These are phyloP conservation scores for Tardiomyces blankii DNA, from an alignment of 1,139 yeast species.

Conservation along the genomic window DNA sequence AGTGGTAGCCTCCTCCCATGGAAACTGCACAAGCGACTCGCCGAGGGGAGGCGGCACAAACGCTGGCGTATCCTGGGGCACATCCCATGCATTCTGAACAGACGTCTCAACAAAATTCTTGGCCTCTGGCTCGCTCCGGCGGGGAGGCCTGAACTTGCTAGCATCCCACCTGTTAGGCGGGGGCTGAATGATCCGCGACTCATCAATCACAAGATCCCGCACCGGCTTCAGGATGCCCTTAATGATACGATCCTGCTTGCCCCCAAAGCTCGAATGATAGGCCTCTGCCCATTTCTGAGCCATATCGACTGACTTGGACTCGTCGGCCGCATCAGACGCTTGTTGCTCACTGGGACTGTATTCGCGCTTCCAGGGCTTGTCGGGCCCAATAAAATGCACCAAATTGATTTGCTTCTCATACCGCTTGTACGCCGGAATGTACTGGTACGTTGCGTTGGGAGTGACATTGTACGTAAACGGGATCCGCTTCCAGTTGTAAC, in stretches of 20 bases:
- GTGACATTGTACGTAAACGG: slow-evolving; percentile 85
- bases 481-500: slow-evolving; percentile 45
- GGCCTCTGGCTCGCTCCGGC: slow-evolving; percentile 31
- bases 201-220: slow-evolving; percentile 9
- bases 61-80: slow-evolving; percentile 2
- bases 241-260: slow-evolving; percentile 4
- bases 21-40: slow-evolving; percentile 6
- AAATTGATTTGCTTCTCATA: slow-evolving; percentile 47
- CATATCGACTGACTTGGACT: slow-evolving; percentile 1
- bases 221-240: slow-evolving; percentile 3
- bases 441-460: slow-evolving; percentile 67
- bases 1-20: slow-evolving; percentile 7
- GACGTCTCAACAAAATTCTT: slow-evolving; percentile 16
- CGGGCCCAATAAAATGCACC: slow-evolving; percentile 71
- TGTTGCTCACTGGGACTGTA: background rate
- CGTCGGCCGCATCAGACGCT: background rate
- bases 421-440: slow-evolving; percentile 65
- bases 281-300: slow-evolving; percentile 1
- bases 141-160: slow-evolving; percentile 30
- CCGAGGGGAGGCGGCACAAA: slow-evolving; percentile 5
- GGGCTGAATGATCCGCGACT: slow-evolving; percentile 19
- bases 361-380: slow-evolving; percentile 66
- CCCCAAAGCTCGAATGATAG: background rate
- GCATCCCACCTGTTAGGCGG: slow-evolving; percentile 33
- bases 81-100: slow-evolving; percentile 22